phyloP scores from a whole-genome alignment of 1,284 basidiomycete species.

The Cystobasidium pallidum region DNA sequence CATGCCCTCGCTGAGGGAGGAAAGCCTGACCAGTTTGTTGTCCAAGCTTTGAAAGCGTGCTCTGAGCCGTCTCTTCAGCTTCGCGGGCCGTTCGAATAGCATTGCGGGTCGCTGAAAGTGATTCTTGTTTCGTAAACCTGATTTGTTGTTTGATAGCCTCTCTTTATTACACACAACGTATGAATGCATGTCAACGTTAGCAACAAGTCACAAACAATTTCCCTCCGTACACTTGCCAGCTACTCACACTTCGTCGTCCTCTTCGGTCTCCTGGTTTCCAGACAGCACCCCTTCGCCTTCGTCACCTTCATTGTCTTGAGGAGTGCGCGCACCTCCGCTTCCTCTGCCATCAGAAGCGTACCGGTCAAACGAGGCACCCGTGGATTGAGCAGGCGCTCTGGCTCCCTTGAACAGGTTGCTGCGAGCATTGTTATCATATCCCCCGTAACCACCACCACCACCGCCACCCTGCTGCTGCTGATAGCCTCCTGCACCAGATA shows the following conservation, averaged over 20 bases:
- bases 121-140: conserved; percentile 88
- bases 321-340: not conserved
- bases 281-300: conserved; percentile 16
- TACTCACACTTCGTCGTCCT: conserved; percentile 78
- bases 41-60: conserved; percentile 83
- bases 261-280: conserved; percentile 65
- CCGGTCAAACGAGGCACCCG: conserved; percentile 34
- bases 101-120: conserved; percentile 85
- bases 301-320: conserved; percentile 1
- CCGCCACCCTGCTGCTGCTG: not conserved
- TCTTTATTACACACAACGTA: conserved; percentile 1
- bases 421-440: conserved; percentile 17
- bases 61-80: conserved; percentile 91
- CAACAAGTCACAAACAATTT: too few species aligned
- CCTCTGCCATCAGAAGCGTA: conserved; percentile 2
- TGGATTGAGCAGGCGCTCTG: conserved; percentile 29
- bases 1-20: too few species aligned
- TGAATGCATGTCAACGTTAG: too few species aligned
- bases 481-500: conserved; percentile 5
- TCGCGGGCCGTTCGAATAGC: conserved; percentile 89
- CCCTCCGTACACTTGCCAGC: too few species aligned
- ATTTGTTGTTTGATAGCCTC: conserved; percentile 96
- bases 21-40: conserved; percentile 81
- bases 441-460: conserved; percentile 10
- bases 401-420: conserved; percentile 40